Evolutionary conservation across 106 monocot species (phyloP), one percentile per base, ranked within the genome.

Genomic region (Dendrobium chrysotoxum): DNA sequence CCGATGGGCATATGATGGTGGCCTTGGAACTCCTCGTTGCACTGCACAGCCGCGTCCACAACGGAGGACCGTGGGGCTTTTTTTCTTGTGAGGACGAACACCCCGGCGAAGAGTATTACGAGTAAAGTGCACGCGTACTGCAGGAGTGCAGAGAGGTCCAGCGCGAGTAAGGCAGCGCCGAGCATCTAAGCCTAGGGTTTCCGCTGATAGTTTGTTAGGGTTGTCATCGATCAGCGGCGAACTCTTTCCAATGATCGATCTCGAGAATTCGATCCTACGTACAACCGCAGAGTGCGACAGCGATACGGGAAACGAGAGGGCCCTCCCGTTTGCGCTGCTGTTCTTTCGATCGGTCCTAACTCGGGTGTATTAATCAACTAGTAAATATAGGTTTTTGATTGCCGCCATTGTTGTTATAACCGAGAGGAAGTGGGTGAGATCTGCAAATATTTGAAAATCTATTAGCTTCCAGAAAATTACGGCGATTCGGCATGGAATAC

Each of bases 151-250:
- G 86, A 41, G 57, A 85, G 78, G 81, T 91, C 82, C 86, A 86
- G 78, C 25, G 84, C 72, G 68, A 77, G 82, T 55, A 75, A 44
- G 39, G 21, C 75, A 39, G 53, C 70, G 61, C 77, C 72, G 80
- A 82, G 89, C 89, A 89, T 89, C 89, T 89, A 86, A 79, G 39
- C 81, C 84, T 61, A 31, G 67, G 81, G 64, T 54, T 83, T 53
- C 64, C 74, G 39, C 58, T 44, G 75, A 47, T 76, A 7, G 47
- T 0, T 28, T 15, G 11, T 71, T 72, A 66, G 76, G 68, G 80
- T 23, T 87, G 61, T 85, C 85, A 87, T 85, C 68, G 83, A 89
- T 81, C 83, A 79, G 41, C 74, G 21, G 46, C 46, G 47, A 46
- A 13, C n/a, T 26, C 1, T 5, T 26, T 25, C 47, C 2, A 76